Conservation (phyloP, 352 stramenopile species). For the Pythium biforme region DNA sequence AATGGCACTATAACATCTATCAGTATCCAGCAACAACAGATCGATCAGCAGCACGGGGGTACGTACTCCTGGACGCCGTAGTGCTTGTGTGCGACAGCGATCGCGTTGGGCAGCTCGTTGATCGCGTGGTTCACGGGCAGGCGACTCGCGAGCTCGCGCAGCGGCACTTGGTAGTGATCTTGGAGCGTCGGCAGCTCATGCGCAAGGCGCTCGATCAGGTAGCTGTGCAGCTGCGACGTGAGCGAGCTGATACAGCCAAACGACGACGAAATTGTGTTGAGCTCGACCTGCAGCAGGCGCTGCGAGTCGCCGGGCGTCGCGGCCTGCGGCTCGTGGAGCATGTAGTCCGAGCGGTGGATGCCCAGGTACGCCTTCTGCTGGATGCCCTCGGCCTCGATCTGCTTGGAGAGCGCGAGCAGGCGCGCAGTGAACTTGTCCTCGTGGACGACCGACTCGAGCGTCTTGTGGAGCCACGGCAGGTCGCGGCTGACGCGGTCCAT, state of each 20-base stretch:
- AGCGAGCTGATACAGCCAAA: slow-evolving; percentile 95
- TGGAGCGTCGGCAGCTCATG: slow-evolving; percentile 49
- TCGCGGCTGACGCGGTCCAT: slow-evolving; percentile 83
- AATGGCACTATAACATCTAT: slow-evolving; percentile 40
- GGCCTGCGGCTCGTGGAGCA: slow-evolving; percentile 84
- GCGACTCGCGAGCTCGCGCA: slow-evolving; percentile 38
- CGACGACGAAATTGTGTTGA: slow-evolving; percentile 98
- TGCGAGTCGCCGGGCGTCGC: slow-evolving; percentile 39
- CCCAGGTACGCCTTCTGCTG: slow-evolving; percentile 86
- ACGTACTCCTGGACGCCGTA: slow-evolving; percentile 71
- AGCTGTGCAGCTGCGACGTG: slow-evolving; percentile 91
- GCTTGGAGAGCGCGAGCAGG: slow-evolving; percentile 77
- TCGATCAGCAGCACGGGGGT: not conserved
- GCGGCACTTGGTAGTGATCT: slow-evolving; percentile 46
- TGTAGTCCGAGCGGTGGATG: slow-evolving; percentile 94
- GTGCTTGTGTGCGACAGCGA: slow-evolving; percentile 64
- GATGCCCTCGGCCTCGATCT: slow-evolving; percentile 61
- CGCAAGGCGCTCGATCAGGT: slow-evolving; percentile 51
- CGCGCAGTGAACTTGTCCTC: slow-evolving; percentile 87
- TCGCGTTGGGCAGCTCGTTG: slow-evolving; percentile 57
- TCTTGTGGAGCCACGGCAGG: slow-evolving; percentile 73
- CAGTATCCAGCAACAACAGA: slow-evolving; percentile 7
- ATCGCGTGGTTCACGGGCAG: slow-evolving; percentile 72
- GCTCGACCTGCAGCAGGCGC: slow-evolving; percentile 93
- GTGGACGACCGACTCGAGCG: slow-evolving; percentile 66